phyloP scores from a whole-genome alignment of 2,329 filamentous ascomycete genomes.

The Canariomyces notabilis region DNA sequence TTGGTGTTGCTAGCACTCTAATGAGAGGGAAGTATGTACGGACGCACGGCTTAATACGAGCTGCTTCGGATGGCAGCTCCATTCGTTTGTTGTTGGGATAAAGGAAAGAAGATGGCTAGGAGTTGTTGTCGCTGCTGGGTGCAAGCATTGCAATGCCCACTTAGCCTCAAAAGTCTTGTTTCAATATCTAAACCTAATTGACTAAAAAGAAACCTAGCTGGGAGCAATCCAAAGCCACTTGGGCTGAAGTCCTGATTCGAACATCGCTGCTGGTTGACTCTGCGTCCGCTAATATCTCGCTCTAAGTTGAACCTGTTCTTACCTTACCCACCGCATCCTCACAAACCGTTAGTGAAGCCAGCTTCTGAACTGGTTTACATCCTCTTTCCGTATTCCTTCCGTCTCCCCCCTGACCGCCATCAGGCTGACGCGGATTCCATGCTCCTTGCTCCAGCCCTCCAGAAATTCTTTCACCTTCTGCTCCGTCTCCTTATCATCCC shows the following conservation, averaged over 20 bases:
- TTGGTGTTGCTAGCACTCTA: too few relatives aligned
- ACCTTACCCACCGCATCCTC: background rate
- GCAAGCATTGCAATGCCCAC: slow-evolving; percentile 4
- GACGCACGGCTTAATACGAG: background rate
- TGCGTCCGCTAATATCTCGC: background rate
- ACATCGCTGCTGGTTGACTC: background rate
- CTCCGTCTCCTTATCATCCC: slow-evolving; percentile 64
- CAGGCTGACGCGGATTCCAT: slow-evolving; percentile 60
- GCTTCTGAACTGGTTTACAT: slow-evolving; percentile 38
- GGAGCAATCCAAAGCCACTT: background rate
- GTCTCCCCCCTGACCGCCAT: slow-evolving; percentile 67
- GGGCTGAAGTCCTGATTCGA: background rate
- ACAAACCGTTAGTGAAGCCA: slow-evolving; percentile 33
- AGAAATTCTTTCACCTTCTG: slow-evolving; percentile 57
- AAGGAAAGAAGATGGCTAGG: background rate
- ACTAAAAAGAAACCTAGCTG: background rate
- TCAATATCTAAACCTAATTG: background rate
- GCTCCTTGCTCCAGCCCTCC: slow-evolving; percentile 56
- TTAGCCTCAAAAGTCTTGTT: background rate
- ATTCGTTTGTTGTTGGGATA: background rate
- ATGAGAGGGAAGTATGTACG: background rate
- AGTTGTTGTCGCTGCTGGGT: background rate
- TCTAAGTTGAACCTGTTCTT: background rate
- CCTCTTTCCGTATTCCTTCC: slow-evolving; percentile 55
- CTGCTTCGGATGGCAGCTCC: background rate